Conservation (phyloP, 257 asterid species). For the Sherardia arvensis region DNA sequence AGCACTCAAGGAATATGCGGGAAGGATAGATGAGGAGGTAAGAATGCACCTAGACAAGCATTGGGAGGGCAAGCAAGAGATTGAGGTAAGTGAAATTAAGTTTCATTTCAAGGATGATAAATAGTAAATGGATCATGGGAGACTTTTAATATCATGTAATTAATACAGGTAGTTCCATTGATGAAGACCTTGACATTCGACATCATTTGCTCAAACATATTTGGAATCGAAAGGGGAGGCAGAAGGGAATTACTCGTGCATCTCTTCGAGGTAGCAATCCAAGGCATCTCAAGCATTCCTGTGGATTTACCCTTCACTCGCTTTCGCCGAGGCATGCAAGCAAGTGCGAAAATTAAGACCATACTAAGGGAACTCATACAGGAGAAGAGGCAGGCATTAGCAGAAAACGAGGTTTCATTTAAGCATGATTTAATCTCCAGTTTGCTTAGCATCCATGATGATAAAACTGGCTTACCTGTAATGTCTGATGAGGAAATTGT, state of each 20-base stretch:
- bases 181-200: constrained; percentile 13
- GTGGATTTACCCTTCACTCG: constrained; percentile 13
- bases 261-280: constrained; percentile 1
- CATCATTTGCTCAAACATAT: constrained; percentile 5
- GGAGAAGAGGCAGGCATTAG: constrained; percentile 5
- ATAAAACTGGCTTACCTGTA: background rate
- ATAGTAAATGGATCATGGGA: too few relatives aligned
- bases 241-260: constrained; percentile 8
- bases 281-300: constrained; percentile 7
- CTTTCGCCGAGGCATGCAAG: background rate
- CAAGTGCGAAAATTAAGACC: constrained; percentile 9
- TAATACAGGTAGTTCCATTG: constrained; percentile 8
- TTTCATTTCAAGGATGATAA: too few relatives aligned
- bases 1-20: constrained; percentile 42
- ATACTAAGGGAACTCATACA: constrained; percentile 6
- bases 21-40: constrained; percentile 43
- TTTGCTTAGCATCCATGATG: constrained; percentile 8
- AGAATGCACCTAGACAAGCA: constrained; percentile 32
- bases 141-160: too few relatives aligned
- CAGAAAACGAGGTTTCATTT: background rate
- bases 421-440: constrained; percentile 4
- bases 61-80: constrained; percentile 44
- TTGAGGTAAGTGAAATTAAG: constrained; percentile 19
- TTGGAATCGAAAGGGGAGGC: constrained; percentile 2
- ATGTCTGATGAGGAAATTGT: constrained; percentile 13